phyloP scores from a whole-genome alignment of 2,329 filamentous ascomycete genomes.

The Thelonectria olida region DNA sequence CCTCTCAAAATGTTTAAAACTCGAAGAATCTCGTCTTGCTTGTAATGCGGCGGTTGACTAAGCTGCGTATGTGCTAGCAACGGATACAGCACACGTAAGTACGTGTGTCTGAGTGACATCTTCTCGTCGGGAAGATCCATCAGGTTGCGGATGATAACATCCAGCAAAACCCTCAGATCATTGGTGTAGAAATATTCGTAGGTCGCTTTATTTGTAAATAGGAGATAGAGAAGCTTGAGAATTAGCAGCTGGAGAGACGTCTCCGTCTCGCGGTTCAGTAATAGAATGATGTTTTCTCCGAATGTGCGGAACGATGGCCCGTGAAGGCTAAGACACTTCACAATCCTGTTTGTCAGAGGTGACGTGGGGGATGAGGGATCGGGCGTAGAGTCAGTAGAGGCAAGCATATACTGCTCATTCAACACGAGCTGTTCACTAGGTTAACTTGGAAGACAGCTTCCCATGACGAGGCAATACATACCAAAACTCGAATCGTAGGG shows the following conservation, averaged over 20 bases:
- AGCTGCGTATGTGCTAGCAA: constrained; percentile 92
- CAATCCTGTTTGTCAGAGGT: constrained; percentile 87
- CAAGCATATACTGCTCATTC: constrained; percentile 98
- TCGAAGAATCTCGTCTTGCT: constrained; percentile 82
- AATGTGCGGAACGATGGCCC: constrained; percentile 90
- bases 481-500: constrained; percentile 89
- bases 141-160: constrained; percentile 97
- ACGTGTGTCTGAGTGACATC: constrained; percentile 84
- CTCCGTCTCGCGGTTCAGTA: constrained; percentile 94
- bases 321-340: constrained; percentile 87
- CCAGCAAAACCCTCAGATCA: constrained; percentile 90
- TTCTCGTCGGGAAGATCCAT: constrained; percentile 91
- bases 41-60: constrained; percentile 87
- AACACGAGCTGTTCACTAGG: constrained; percentile 75
- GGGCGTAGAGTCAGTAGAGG: constrained; percentile 62
- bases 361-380: constrained; percentile 50
- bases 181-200: constrained; percentile 99
- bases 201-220: constrained; percentile 91
- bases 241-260: constrained; percentile 96
- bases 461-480: constrained; percentile 55
- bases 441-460: constrained; percentile 23
- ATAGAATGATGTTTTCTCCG: constrained; percentile 94
- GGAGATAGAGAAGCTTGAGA: constrained; percentile 90
- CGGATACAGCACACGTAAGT: constrained; percentile 90
- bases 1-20: constrained; percentile 76